Evolutionary conservation across 306 rosid species (phyloP).

Genomic region (Castanea sativa): DNA sequence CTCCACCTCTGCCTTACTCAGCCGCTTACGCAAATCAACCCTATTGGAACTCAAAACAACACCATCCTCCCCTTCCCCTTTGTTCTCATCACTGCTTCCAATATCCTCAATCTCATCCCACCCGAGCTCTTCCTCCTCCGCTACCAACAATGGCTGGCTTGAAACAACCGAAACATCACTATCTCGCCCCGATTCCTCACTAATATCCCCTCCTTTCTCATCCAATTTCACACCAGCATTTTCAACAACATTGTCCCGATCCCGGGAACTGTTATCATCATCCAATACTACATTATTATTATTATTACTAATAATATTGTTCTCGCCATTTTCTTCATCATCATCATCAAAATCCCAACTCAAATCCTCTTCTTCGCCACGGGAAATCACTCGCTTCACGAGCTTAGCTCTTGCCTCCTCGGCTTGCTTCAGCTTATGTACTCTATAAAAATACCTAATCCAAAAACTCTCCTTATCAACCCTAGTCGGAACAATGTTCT

Average conservation of each 20-base stretch:
- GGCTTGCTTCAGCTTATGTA: conserved; percentile 60
- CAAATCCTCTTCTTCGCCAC: conserved; percentile 81
- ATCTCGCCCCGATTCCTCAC: conserved; percentile 61
- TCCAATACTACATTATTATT: conserved; percentile 21
- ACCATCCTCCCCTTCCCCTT: conserved; percentile 48
- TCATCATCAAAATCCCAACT: conserved; percentile 92
- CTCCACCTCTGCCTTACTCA: conserved; percentile 42
- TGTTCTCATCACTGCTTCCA: conserved; percentile 57
- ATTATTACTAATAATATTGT: conserved; percentile 20
- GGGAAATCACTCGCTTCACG: conserved; percentile 70
- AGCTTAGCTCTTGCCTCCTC: conserved; percentile 85
- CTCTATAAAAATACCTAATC: conserved; percentile 72
- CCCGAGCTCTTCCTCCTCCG: conserved; percentile 78
- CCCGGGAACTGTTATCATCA: background rate
- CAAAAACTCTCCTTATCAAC: conserved; percentile 60
- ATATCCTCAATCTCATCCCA: conserved; percentile 94
- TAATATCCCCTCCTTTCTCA: conserved; percentile 42
- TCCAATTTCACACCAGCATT: conserved; percentile 29
- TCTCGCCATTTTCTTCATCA: conserved; percentile 33
- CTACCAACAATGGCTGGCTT: conserved; percentile 62
- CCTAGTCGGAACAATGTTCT: conserved; percentile 52
- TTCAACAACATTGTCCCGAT: conserved; percentile 7
- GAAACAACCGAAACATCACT: conserved; percentile 88
- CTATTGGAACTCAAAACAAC: conserved; percentile 30
- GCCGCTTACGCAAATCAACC: conserved; percentile 56